Base-by-base conservation (phyloP, 129 eudicot genomes). In the Flaveria sonorensis region DNA sequence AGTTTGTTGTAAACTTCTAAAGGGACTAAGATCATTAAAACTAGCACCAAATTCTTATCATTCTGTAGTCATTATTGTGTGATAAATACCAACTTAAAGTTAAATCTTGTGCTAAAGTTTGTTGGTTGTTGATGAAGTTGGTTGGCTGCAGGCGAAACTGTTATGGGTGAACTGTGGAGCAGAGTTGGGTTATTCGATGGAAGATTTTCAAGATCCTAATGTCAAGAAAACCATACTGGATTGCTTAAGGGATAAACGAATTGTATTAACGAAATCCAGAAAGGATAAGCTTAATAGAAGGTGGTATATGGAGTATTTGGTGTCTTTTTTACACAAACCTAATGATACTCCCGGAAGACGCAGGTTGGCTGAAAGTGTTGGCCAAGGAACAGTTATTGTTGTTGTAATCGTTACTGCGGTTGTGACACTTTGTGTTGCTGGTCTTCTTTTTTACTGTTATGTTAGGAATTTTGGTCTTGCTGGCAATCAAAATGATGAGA, bases 341-440 rank as follows among this genome's bases (percentile, higher is more conserved):
- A 70, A 20, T 56, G 70, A 60, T 59, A 45, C 68, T 63, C 66
- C 73, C 23, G 72, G 61, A 64, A 84, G 89, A 65, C 86, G 97
- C 7, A 75, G 72, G 75, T 81, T 91, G 82, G 83, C 77, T 72
- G 87, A 71, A 80, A 61, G 61, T 30, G 77, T 76, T 67, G 81
- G 73, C 67, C 61, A 76, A 7, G 71, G 70, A 68, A 86, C 92
- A 5, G 74, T 95, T 28, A 60, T 88, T 59, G 77, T 89, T 83
- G 94, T 82, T 63, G 92, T 87, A 56, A 73, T 71, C 15, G 94
- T 81, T 45, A 92, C 97, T 70, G 97, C 96, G 6, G 50, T 83
- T 10, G 89, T 85, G 65, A 89, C 92, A 15, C 83, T 88, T 70
- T 60, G 76, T 76, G 26, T 89, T 64, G 88, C 87, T 47, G 82